Percentiles rank a stretch among this genome's conserved stretches.
These are phyloP conservation scores for Quercus aquifolioides DNA, from an alignment of 306 rosid genomes.

Conservation along the genomic window DNA sequence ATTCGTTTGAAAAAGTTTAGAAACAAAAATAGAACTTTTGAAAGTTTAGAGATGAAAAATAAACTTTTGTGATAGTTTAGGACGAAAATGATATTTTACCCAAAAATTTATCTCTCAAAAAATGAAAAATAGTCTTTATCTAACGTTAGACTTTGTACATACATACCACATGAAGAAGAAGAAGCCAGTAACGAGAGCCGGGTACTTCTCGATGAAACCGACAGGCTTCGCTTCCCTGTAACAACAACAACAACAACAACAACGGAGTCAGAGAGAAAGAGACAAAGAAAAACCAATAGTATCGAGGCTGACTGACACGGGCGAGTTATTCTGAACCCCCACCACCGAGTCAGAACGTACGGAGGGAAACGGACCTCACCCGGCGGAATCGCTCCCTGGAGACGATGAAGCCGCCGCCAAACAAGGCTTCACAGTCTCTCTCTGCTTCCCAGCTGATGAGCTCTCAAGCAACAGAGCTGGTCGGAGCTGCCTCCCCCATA, in stretches of 20 bases:
- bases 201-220: constrained; percentile 50
- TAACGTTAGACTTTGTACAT: background rate
- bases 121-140: too few species aligned
- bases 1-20: too few species aligned
- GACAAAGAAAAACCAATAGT: constrained; percentile 1
- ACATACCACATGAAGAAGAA: constrained; percentile 61
- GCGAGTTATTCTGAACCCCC: constrained; percentile 2
- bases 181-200: constrained; percentile 45
- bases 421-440: constrained; percentile 48
- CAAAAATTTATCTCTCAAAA: too few species aligned
- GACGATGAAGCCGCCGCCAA: constrained; percentile 66
- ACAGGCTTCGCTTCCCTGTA: constrained; percentile 72
- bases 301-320: constrained; percentile 16
- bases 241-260: background rate
- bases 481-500: constrained; percentile 92
- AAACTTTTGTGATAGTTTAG: too few species aligned
- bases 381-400: constrained; percentile 92
- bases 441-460: constrained; percentile 38
- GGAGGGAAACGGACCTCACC: constrained; percentile 96
- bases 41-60: too few species aligned
- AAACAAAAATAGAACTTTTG: too few species aligned
- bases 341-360: constrained; percentile 59
- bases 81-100: too few species aligned
- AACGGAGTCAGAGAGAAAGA: constrained; percentile 17
- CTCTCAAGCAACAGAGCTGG: constrained; percentile 57